phyloP scores from a whole-genome alignment of 139 green algal species.

The Coccomyxa sp. region DNA sequence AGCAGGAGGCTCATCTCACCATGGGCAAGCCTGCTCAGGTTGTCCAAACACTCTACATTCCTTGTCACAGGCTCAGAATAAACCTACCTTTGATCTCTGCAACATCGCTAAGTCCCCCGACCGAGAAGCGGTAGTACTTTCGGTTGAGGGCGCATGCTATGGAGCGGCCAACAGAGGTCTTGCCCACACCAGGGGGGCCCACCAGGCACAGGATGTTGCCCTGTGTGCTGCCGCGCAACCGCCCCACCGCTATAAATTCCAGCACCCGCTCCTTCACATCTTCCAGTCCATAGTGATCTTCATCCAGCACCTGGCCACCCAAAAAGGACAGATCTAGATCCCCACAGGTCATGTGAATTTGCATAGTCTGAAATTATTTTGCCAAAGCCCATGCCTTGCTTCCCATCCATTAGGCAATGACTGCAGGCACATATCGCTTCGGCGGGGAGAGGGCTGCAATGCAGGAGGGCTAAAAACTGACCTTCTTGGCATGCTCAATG shows the following conservation, averaged over 20 bases:
- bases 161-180: slow-evolving; percentile 86
- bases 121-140: slow-evolving; percentile 89
- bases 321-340: background rate
- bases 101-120: slow-evolving; percentile 91
- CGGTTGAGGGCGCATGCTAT: slow-evolving; percentile 80
- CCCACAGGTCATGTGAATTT: background rate
- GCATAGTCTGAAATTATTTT: no score
- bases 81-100: slow-evolving; percentile 90
- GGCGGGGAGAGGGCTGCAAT: background rate
- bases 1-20: background rate
- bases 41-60: background rate
- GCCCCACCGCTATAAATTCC: slow-evolving; percentile 94
- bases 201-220: slow-evolving; percentile 96
- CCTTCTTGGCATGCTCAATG: slow-evolving; percentile 64
- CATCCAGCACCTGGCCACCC: slow-evolving; percentile 74
- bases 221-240: slow-evolving; percentile 72
- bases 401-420: no score
- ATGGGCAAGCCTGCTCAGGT: background rate
- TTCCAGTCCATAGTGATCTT: slow-evolving; percentile 92
- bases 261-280: slow-evolving; percentile 97
- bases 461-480: slow-evolving; percentile 7
- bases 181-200: slow-evolving; percentile 91
- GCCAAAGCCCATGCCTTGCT: no score
- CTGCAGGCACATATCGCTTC: background rate
- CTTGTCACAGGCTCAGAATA: background rate